Conservation (phyloP, 768 basidiomycete species). For the Suillus subluteus region DNA sequence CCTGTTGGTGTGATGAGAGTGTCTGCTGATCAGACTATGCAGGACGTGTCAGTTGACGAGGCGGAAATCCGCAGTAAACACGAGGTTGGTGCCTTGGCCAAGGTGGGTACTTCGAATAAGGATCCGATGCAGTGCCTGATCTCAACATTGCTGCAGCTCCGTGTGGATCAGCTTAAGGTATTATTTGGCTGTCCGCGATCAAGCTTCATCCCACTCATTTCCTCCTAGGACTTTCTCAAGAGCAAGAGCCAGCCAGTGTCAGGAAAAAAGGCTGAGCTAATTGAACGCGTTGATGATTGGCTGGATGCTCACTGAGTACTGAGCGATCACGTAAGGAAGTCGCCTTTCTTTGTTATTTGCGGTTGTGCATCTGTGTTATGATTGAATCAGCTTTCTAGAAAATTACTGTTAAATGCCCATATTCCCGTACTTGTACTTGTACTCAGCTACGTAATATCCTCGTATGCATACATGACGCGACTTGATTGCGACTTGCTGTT, state of each 20-base stretch:
- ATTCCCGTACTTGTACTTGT: background rate
- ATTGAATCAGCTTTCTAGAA: slow-evolving; percentile 3
- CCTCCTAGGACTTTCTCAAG: slow-evolving; percentile 68
- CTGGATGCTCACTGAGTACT: slow-evolving; percentile 41
- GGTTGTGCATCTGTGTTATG: background rate
- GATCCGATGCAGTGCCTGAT: background rate
- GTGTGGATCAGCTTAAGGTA: slow-evolving; percentile 81
- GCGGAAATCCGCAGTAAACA: slow-evolving; percentile 73
- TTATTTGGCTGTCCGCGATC: slow-evolving; percentile 19
- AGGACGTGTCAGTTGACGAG: slow-evolving; percentile 71
- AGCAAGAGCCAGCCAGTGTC: slow-evolving; percentile 60
- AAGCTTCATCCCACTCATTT: slow-evolving; percentile 16
- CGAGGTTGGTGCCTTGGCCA: slow-evolving; percentile 59
- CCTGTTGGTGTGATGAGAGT: slow-evolving; percentile 9
- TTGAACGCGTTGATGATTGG: slow-evolving; percentile 70
- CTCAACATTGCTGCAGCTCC: slow-evolving; percentile 51
- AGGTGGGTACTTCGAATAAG: slow-evolving; percentile 49
- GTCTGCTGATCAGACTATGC: slow-evolving; percentile 13
- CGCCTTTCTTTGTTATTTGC: background rate
- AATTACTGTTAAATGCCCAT: background rate
- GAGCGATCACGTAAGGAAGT: slow-evolving; percentile 4
- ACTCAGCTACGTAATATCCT: background rate
- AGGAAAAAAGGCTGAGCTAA: slow-evolving; percentile 75
- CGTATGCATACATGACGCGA: background rate
- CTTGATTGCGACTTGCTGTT: background rate